Percentiles rank a stretch among this genome's conserved stretches.
Evolutionary conservation across 805 yeast species (phyloP).

Genomic region (Zygosaccharomyces gambellarensis): DNA sequence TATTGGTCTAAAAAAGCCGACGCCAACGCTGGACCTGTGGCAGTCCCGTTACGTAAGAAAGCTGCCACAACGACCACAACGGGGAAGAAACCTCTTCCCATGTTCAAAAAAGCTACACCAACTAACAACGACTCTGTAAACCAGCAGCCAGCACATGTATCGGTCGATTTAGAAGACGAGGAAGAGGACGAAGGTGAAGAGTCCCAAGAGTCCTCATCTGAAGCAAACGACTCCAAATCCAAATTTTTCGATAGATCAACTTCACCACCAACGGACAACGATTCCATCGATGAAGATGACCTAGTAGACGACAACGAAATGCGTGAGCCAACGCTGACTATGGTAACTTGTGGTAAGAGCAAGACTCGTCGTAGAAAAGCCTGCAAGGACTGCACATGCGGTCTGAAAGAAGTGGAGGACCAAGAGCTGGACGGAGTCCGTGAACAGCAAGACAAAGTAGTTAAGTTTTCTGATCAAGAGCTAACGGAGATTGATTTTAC

Average conservation of each 20-base stretch:
- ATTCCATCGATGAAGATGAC: constrained; percentile 55
- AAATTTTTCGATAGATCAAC: constrained; percentile 46
- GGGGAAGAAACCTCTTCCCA: constrained; percentile 17
- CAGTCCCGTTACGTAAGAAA: constrained; percentile 31
- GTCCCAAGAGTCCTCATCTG: constrained; percentile 26
- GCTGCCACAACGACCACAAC: constrained; percentile 15
- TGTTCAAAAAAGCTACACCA: constrained; percentile 21
- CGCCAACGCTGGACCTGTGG: constrained; percentile 23
- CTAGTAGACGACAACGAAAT: constrained; percentile 41
- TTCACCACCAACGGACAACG: constrained; percentile 43
- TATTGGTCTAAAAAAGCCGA: constrained; percentile 53
- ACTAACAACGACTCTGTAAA: constrained; percentile 32
- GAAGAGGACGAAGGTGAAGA: constrained; percentile 36
- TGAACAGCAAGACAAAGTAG: constrained; percentile 37
- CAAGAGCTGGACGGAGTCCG: constrained; percentile 39
- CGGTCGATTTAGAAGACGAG: constrained; percentile 34
- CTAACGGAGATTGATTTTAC: constrained; percentile 91
- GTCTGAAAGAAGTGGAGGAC: constrained; percentile 84
- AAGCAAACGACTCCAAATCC: constrained; percentile 43
- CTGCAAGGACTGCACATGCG: constrained; percentile 98
- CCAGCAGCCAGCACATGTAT: constrained; percentile 21
- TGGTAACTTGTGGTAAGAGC: constrained; percentile 31
- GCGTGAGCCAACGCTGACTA: constrained; percentile 17
- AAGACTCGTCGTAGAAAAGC: constrained; percentile 60
- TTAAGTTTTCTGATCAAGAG: constrained; percentile 50